Conservation (phyloP, 1,139 yeast species). For the Kodamaea suecica region DNA sequence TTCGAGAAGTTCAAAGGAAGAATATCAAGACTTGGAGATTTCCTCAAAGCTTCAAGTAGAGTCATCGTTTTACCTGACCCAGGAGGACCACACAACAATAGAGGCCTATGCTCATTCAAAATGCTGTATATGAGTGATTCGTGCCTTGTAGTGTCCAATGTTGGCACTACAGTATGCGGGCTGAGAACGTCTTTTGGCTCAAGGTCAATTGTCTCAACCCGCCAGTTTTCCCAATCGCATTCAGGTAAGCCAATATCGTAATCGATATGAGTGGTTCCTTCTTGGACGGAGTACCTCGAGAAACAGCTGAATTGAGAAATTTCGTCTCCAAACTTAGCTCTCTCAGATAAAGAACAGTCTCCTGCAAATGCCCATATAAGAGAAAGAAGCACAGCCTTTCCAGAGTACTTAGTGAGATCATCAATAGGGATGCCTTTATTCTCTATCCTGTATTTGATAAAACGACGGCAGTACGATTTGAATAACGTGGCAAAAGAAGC, state of each 20-base stretch:
- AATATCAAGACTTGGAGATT: slow-evolving; percentile 55
- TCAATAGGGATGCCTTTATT: slow-evolving; percentile 16
- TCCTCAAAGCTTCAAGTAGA: slow-evolving; percentile 63
- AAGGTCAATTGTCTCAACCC: slow-evolving; percentile 48
- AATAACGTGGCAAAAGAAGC: slow-evolving; percentile 33
- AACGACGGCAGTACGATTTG: slow-evolving; percentile 22
- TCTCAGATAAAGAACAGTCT: slow-evolving; percentile 42
- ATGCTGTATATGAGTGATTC: slow-evolving; percentile 59
- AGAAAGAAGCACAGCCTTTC: slow-evolving; percentile 41
- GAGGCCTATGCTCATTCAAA: slow-evolving; percentile 55
- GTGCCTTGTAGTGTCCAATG: slow-evolving; percentile 72
- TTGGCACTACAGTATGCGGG: slow-evolving; percentile 71
- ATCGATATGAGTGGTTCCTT: slow-evolving; percentile 29
- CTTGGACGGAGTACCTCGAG: slow-evolving; percentile 12
- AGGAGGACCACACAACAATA: slow-evolving; percentile 92
- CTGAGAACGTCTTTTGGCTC: slow-evolving; percentile 63
- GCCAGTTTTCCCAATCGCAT: slow-evolving; percentile 51
- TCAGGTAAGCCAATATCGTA: slow-evolving; percentile 46
- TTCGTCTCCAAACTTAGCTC: slow-evolving; percentile 35
- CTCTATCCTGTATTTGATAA: slow-evolving; percentile 12
- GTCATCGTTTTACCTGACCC: slow-evolving; percentile 98
- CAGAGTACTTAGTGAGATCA: slow-evolving; percentile 29
- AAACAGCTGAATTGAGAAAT: slow-evolving; percentile 24
- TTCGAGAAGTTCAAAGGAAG: slow-evolving; percentile 80
- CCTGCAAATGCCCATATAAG: slow-evolving; percentile 73